Evolutionary conservation across 305 asterid species (phyloP).

Genomic region (Nicotiana rustica): DNA sequence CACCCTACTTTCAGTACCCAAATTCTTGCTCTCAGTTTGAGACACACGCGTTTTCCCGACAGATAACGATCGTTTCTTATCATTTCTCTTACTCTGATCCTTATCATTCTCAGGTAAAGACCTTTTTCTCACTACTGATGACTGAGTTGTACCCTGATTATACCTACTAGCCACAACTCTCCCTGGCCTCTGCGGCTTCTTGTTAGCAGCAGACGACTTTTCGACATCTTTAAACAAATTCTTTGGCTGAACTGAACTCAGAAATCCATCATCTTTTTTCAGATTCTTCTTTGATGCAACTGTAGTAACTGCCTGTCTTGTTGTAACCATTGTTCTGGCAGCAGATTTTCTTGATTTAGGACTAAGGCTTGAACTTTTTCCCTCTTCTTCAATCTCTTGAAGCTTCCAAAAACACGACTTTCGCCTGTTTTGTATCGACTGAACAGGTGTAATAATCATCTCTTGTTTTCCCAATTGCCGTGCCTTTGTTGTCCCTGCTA

Average conservation of each 20-base stretch:
- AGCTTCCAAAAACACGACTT: constrained; percentile 82
- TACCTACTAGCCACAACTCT: constrained; percentile 90
- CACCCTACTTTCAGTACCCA: constrained; percentile 56
- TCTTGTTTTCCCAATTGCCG: constrained; percentile 52
- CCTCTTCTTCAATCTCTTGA: constrained; percentile 76
- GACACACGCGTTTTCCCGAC: constrained; percentile 51
- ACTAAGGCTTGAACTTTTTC: constrained; percentile 56
- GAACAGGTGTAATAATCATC: constrained; percentile 63
- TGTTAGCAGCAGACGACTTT: constrained; percentile 55
- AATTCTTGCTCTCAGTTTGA: constrained; percentile 48
- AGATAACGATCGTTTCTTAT: constrained; percentile 74
- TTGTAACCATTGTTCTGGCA: constrained; percentile 43
- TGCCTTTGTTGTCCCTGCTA: constrained; percentile 46
- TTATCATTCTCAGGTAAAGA: constrained; percentile 75
- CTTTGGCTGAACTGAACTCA: constrained; percentile 80
- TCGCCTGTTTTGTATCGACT: constrained; percentile 58
- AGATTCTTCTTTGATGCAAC: constrained; percentile 61
- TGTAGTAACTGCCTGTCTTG: constrained; percentile 83
- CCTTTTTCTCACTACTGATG: constrained; percentile 71
- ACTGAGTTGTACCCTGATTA: constrained; percentile 55
- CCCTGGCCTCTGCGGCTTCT: constrained; percentile 75
- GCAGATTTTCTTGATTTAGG: constrained; percentile 62
- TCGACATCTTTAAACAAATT: constrained; percentile 80
- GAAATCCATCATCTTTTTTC: constrained; percentile 66
- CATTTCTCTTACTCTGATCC: constrained; percentile 58